A percentile compares a stretch with the other conserved stretches of the same genome.
These are phyloP conservation scores for Breviolum minutum DNA, from an alignment of 73 alveolate genomes.

Conservation along the genomic window DNA sequence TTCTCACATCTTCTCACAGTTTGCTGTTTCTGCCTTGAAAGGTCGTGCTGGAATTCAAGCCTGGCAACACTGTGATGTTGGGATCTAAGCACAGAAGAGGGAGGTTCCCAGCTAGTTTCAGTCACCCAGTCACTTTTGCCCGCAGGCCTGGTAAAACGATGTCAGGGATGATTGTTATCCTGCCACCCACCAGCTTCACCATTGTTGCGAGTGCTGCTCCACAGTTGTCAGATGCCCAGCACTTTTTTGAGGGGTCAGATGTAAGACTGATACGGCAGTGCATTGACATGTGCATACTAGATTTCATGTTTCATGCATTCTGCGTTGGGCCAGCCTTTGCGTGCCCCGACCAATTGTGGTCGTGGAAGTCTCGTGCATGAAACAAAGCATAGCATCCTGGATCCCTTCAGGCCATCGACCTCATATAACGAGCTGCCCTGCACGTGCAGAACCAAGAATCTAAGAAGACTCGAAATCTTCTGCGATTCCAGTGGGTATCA, in stretches of 20 bases:
- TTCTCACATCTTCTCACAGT: too few species aligned
- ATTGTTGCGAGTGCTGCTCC: conserved; percentile 92
- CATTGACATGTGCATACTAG: neutral
- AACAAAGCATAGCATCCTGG: neutral
- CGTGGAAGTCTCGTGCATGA: too few species aligned
- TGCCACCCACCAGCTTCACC: conserved; percentile 84
- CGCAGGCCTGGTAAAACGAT: conserved; percentile 49
- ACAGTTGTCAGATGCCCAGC: conserved; percentile 32
- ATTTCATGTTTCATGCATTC: too few species aligned
- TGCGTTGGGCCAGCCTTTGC: too few species aligned
- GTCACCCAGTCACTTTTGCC: neutral
- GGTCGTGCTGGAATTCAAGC: conserved; percentile 94
- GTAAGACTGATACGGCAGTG: neutral
- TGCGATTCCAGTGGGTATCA: neutral
- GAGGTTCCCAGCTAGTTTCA: neutral
- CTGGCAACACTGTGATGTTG: conserved; percentile 84
- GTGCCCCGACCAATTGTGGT: too few species aligned
- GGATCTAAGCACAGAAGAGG: neutral
- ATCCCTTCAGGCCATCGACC: conserved; percentile 1
- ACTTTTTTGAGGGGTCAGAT: neutral
- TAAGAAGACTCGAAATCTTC: neutral
- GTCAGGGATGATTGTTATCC: conserved; percentile 89
- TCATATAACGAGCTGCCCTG: conserved; percentile 88
- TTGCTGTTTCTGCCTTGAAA: neutral
- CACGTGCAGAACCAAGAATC: conserved; percentile 22